Conservation (phyloP, 148 eudicot species). For the Cornus kousa region DNA sequence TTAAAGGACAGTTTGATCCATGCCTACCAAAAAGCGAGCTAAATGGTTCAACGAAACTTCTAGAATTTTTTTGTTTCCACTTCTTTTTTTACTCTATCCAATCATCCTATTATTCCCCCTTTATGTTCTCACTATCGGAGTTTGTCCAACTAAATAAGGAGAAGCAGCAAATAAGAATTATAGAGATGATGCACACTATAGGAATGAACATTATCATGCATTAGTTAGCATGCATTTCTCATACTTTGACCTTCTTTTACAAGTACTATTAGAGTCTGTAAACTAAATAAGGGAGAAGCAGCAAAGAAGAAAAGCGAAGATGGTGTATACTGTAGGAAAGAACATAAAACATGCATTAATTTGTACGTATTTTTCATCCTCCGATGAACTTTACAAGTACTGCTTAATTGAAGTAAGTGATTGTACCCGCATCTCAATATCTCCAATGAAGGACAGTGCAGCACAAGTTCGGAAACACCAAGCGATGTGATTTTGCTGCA, state of each 20-base stretch:
- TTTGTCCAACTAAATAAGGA: background rate
- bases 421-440: slow-evolving; percentile 93
- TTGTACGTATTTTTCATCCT: no score
- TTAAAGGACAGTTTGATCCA: no score
- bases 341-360: no score
- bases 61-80: background rate
- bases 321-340: no score
- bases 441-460: slow-evolving; percentile 66
- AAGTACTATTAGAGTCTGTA: background rate
- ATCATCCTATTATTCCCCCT: background rate
- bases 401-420: background rate
- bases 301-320: no score
- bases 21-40: background rate
- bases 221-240: background rate
- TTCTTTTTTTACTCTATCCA: background rate
- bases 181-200: background rate
- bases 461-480: slow-evolving; percentile 69
- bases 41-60: background rate
- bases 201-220: background rate
- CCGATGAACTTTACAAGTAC: no score
- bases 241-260: background rate
- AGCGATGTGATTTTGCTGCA: slow-evolving; percentile 68
- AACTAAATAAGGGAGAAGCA: no score
- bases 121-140: background rate
- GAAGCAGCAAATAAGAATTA: background rate